Base-by-base conservation (phyloP, 1,139 yeast genomes). In the Yamadazyma taylorii region DNA sequence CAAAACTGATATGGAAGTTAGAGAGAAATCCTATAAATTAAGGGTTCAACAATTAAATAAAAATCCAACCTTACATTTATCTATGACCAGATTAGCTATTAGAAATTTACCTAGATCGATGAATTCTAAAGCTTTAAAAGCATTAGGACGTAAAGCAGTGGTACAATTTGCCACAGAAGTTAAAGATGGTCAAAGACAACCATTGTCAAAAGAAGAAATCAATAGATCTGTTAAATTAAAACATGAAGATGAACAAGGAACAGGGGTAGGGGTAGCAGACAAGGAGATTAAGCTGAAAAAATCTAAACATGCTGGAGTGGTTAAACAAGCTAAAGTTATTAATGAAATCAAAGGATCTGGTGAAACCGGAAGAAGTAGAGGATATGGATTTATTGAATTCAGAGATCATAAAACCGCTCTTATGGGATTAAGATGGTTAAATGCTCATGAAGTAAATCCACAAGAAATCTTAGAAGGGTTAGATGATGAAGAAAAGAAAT, bases 341-440 rank as follows among this genome's bases (percentile, higher is more conserved):
- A 85, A 81, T 73, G 98, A 92, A 64, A 85, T 87, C 33, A 90
- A 90, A 58, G 95, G 89, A 2, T 74, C 94, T 11, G 95, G 95
- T 21, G 87, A 85, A 29, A 63, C 76, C 23, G 98, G 97, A 37
- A 78, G 98, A 64, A 83, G 94, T 58, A 81, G 97, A 69, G 98
- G 99, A 43, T 92, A 90, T 53, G 99, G 99, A 45, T 90, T 92
- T 70, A 66, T 92, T 38, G 98, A 94, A 63, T 89, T 76, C 61
- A 80, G 92, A 63, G 96, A 90, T 60, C 99, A 92, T 60, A 86
- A 85, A 61, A 63, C 85, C 44, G 98, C 99, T 1, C 74, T 92
- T 46, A 90, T 90, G 97, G 97, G 95, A 5, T 75, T 92, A 43
- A 79, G 99, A 69, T 94, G 97, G 96, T 75, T 92, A 60, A 92